Evolutionary conservation across 2,329 filamentous ascomycete genomes (phyloP), one percentile per base, ranked within the genome.

Genomic region (Aurifilum marmelostoma): DNA sequence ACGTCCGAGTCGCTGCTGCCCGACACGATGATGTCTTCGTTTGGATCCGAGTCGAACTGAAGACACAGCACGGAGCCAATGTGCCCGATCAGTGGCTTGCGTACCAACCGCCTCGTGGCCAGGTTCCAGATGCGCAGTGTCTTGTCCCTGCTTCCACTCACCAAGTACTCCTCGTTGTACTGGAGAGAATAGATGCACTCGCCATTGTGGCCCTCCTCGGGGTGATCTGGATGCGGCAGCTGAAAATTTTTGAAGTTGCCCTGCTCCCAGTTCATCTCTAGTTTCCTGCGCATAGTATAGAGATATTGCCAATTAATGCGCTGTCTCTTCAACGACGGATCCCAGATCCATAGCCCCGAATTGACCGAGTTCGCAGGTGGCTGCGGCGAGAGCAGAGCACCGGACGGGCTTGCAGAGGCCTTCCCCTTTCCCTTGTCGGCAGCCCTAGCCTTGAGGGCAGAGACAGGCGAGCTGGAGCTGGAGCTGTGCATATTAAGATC

Each of bases 131-230:
- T 90, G 54, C 95, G 89, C 73, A 99, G 87, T 0, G 92, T 93
- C 73, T 88, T 90, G 76, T 99, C 96, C 66, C 96, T 88, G 75
- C 95, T 98, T 21, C 96, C 96, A 76, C 94, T 98, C 63, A 98
- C 95, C 12, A 99, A 85, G 78, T 91, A 96, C 72, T 93, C 90
- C 1, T 91, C 86, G 66, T 91, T 91, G 76, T 95, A 97, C 78
- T 99, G 95, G 66, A 99, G 89, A 2, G 93, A 95, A 79, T 99
- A 99, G 16, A 99, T 94, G 78, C 94, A 98, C 76, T 98, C 95
- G 27, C 85, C 69, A 50, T 71, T 86, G 77, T 99, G 96, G 0
- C 92, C 93, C 77, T 98, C 95, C 41, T 92, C 86, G 0, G 89
- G 89, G 75, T 94, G 85, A 50, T 88, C 85, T 0, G 94, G 94